Percentiles rank a stretch among this genome's conserved stretches.
phyloP scores from a whole-genome alignment of 768 basidiomycete species.

The Hebeloma cylindrosporum region DNA sequence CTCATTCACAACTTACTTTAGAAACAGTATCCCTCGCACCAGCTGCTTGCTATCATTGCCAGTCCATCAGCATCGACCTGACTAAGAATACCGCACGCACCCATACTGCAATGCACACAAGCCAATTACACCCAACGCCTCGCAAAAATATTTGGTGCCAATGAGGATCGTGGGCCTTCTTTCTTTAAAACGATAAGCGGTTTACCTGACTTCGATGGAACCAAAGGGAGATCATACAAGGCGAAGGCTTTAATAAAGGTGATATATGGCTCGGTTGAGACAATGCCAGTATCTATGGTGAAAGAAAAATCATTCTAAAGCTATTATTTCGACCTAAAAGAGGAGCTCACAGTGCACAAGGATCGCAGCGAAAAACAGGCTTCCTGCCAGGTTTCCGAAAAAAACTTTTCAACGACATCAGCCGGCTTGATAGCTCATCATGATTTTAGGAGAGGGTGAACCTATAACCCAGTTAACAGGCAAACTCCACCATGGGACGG shows the following conservation, averaged over 20 bases:
- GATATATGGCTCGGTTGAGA: conserved; percentile 58
- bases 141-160: conserved; percentile 76
- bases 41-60: conserved; percentile 56
- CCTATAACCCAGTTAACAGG: conserved; percentile 70
- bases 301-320: conserved; percentile 2
- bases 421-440: background rate
- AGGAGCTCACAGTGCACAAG: conserved; percentile 58
- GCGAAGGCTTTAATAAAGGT: conserved; percentile 54
- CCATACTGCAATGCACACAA: conserved; percentile 74
- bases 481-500: conserved; percentile 69
- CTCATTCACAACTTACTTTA: conserved; percentile 41
- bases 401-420: conserved; percentile 43
- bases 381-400: conserved; percentile 69
- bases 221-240: conserved; percentile 45
- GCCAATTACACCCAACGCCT: conserved; percentile 77
- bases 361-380: conserved; percentile 67
- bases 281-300: conserved; percentile 54
- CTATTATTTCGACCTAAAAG: background rate
- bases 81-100: conserved; percentile 36
- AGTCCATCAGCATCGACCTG: background rate
- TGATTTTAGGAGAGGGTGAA: conserved; percentile 24
- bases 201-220: background rate
- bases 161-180: conserved; percentile 61
- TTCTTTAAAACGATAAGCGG: conserved; percentile 31
- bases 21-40: conserved; percentile 68